These are phyloP conservation scores for Ophiocordyceps australis DNA, from an alignment of 2,329 filamentous ascomycete species.

Conservation along the genomic window DNA sequence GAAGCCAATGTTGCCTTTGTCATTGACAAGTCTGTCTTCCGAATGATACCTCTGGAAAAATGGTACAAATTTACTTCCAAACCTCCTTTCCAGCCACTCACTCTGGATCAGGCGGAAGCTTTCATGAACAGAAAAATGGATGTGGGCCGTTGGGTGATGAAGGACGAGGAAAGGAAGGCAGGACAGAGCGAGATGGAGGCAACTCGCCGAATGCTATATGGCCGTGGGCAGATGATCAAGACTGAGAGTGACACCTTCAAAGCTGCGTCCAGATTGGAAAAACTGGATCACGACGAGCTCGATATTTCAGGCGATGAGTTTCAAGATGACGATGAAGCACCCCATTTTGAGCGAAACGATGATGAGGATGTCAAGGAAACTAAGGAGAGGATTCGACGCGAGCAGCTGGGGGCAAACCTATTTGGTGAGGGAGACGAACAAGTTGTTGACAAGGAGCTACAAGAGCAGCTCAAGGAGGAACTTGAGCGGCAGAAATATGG, in stretches of 20 bases:
- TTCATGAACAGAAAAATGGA: conserved; percentile 64
- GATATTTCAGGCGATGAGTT: conserved; percentile 58
- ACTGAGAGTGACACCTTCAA: conserved; percentile 48
- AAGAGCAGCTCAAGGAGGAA: conserved; percentile 50
- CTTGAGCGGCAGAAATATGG: conserved; percentile 52
- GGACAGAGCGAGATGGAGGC: conserved; percentile 42
- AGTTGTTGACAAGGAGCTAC: conserved; percentile 56
- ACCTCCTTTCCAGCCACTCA: conserved; percentile 59
- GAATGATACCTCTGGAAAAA: conserved; percentile 83
- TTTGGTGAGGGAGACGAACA: conserved; percentile 55
- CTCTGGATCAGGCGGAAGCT: conserved; percentile 71
- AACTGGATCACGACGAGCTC: conserved; percentile 52
- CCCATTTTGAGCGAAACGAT: conserved; percentile 56
- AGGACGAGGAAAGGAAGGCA: conserved; percentile 40
- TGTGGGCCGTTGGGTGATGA: conserved; percentile 66
- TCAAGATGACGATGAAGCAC: conserved; percentile 73
- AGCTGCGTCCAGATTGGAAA: conserved; percentile 42
- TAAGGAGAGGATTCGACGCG: conserved; percentile 54
- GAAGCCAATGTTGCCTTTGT: conserved; percentile 69
- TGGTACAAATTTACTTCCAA: conserved; percentile 82
- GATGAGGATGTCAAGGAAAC: conserved; percentile 65
- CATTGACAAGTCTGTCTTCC: conserved; percentile 51
- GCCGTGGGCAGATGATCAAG: conserved; percentile 40
- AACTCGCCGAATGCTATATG: conserved; percentile 30
- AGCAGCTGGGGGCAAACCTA: conserved; percentile 74